Percentiles rank a stretch among this genome's conserved stretches.
Conservation (phyloP, 345 rosid genomes). For the Capsella bursapastoris region DNA sequence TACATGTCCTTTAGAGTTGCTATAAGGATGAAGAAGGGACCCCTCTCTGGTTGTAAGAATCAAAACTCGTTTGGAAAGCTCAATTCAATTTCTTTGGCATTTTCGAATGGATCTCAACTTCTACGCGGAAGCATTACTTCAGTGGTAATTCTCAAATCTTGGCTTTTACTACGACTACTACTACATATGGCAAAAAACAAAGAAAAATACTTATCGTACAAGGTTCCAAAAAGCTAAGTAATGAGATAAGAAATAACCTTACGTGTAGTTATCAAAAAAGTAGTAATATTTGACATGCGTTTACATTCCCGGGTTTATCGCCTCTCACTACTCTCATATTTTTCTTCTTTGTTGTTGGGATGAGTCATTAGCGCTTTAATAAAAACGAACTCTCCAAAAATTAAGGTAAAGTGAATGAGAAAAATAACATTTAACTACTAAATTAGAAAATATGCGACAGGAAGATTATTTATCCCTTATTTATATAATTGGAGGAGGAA, state of each 20-base stretch:
- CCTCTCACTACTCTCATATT: slow-evolving; percentile 28
- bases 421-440: not conserved
- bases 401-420: slow-evolving; percentile 21
- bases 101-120: slow-evolving; percentile 1
- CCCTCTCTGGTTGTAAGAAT: slow-evolving; percentile 16
- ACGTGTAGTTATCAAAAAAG: slow-evolving; percentile 38
- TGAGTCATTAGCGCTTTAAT: slow-evolving; percentile 8
- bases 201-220: not conserved
- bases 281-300: slow-evolving; percentile 30
- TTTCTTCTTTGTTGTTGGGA: not conserved
- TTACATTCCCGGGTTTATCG: slow-evolving; percentile 36
- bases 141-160: slow-evolving; percentile 30
- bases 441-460: slow-evolving; percentile 1
- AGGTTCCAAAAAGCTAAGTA: slow-evolving; percentile 27
- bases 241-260: not conserved
- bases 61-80: slow-evolving; percentile 34
- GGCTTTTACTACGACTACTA: slow-evolving; percentile 6
- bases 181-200: not conserved
- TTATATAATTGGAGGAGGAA: slow-evolving; percentile 20
- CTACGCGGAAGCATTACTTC: slow-evolving; percentile 1
- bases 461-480: too few species aligned
- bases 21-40: slow-evolving; percentile 25
- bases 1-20: slow-evolving; percentile 14
- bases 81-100: slow-evolving; percentile 13
- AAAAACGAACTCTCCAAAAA: slow-evolving; percentile 28